Evolutionary conservation across 2,329 filamentous ascomycete genomes (phyloP).

Genomic region (Epichloe scottii): DNA sequence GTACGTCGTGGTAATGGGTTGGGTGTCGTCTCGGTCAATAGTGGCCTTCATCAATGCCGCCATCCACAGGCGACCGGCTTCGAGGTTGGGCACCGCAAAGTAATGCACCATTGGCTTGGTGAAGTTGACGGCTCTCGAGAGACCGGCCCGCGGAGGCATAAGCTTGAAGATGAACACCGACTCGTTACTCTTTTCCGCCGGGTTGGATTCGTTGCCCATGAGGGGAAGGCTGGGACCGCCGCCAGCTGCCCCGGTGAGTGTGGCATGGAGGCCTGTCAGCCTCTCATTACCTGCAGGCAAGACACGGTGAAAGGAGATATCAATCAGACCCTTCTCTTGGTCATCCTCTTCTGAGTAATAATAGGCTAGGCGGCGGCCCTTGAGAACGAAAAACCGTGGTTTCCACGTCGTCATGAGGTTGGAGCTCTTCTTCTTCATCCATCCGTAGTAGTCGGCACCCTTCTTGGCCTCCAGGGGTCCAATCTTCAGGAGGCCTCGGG

Average conservation of each 20-base stretch:
- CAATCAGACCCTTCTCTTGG: conserved; percentile 89
- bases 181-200: conserved; percentile 40
- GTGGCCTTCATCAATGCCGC: conserved; percentile 97
- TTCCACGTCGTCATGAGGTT: conserved; percentile 98
- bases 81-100: conserved; percentile 85
- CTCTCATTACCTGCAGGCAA: conserved; percentile 85
- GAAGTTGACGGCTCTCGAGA: conserved; percentile 87
- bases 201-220: conserved; percentile 27
- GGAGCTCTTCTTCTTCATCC: conserved; percentile 99
- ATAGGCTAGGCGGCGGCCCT: conserved; percentile 82
- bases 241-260: conserved; percentile 70
- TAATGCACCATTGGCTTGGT: conserved; percentile 97
- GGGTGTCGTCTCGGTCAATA: conserved; percentile 77
- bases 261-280: conserved; percentile 81
- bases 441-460: conserved; percentile 84
- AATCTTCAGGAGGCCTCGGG: conserved; percentile 71
- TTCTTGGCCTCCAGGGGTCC: conserved; percentile 71
- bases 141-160: conserved; percentile 74
- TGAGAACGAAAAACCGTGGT: conserved; percentile 85
- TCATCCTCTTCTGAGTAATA: conserved; percentile 91
- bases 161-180: conserved; percentile 97
- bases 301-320: conserved; percentile 96
- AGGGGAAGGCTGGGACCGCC: conserved; percentile 45
- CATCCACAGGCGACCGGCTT: conserved; percentile 92
- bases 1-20: conserved; percentile 79